A percentile compares a stretch with the other conserved stretches of the same genome.
These are phyloP conservation scores for Apiotrichum sp. DNA, from an alignment of 1,284 basidiomycete species.

Conservation along the genomic window DNA sequence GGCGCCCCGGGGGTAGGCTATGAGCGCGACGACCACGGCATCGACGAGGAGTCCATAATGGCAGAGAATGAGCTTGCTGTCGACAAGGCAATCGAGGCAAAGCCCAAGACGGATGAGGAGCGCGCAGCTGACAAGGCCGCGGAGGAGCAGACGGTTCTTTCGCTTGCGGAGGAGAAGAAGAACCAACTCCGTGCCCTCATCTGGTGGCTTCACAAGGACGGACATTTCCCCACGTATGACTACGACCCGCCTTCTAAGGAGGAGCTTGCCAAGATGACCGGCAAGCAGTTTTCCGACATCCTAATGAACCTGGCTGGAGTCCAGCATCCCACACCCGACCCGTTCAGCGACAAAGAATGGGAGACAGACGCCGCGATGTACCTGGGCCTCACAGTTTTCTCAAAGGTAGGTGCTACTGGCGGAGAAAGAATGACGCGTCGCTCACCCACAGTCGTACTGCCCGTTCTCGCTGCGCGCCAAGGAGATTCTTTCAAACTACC, in stretches of 20 bases:
- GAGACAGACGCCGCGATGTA: slow-evolving; percentile 27
- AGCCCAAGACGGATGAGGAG: slow-evolving; percentile 26
- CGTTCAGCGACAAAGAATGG: slow-evolving; percentile 33
- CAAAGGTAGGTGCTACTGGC: slow-evolving; percentile 32
- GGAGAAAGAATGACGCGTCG: background rate
- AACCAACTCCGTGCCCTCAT: slow-evolving; percentile 30
- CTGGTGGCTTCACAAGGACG: slow-evolving; percentile 40
- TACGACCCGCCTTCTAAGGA: slow-evolving; percentile 24
- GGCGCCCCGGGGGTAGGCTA: background rate
- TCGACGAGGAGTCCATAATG: slow-evolving; percentile 34
- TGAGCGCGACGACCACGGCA: slow-evolving; percentile 3
- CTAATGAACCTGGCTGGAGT: slow-evolving; percentile 24
- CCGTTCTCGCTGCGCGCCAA: slow-evolving; percentile 45
- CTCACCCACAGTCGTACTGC: slow-evolving; percentile 36
- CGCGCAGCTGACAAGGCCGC: slow-evolving; percentile 27
- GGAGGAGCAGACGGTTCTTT: slow-evolving; percentile 22
- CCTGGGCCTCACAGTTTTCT: slow-evolving; percentile 41
- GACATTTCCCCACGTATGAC: slow-evolving; percentile 26
- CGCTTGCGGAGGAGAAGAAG: slow-evolving; percentile 2
- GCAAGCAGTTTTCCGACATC: slow-evolving; percentile 27
- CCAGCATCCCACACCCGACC: slow-evolving; percentile 9
- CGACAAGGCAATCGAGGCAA: slow-evolving; percentile 5
- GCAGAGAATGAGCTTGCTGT: slow-evolving; percentile 37
- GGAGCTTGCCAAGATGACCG: slow-evolving; percentile 25
- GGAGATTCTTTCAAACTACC: slow-evolving; percentile 35